A percentile compares a stretch with the other conserved stretches of the same genome.
These are phyloP conservation scores for Linnemannia schmuckeri DNA, from an alignment of 192 early-diverging fungal genomes.

Conservation along the genomic window DNA sequence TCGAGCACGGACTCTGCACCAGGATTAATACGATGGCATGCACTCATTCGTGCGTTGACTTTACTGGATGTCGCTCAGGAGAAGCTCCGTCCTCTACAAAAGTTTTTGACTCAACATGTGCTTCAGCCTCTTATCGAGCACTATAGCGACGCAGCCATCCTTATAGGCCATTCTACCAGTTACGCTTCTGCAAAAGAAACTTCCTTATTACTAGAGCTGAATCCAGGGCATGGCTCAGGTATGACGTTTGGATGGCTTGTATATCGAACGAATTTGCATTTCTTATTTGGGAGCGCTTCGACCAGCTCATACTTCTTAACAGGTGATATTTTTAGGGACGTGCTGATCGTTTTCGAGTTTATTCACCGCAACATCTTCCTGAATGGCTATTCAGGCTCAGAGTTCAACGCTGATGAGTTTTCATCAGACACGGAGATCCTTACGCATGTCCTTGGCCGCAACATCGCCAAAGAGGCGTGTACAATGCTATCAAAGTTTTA, in stretches of 20 bases:
- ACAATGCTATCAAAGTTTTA: slow-evolving; percentile 42
- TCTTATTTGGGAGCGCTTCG: background rate
- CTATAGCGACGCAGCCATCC: background rate
- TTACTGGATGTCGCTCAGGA: slow-evolving; percentile 33
- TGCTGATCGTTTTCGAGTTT: slow-evolving; percentile 25
- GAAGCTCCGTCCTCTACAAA: slow-evolving; percentile 39
- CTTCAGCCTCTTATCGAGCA: slow-evolving; percentile 38
- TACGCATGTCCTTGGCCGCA: slow-evolving; percentile 29
- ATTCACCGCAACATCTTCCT: slow-evolving; percentile 40
- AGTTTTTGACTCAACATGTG: slow-evolving; percentile 12
- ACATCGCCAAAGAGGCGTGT: slow-evolving; percentile 45
- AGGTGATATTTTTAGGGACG: slow-evolving; percentile 28
- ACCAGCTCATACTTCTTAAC: background rate
- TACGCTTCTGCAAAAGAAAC: slow-evolving; percentile 21
- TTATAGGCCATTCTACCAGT: background rate
- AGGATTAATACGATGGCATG: slow-evolving; percentile 43
- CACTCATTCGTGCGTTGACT: slow-evolving; percentile 24
- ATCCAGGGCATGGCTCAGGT: slow-evolving; percentile 1
- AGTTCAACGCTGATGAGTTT: slow-evolving; percentile 24
- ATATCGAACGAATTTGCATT: background rate
- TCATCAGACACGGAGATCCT: slow-evolving; percentile 41
- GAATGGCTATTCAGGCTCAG: slow-evolving; percentile 16
- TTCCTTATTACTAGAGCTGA: slow-evolving; percentile 8
- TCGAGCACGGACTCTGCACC: slow-evolving; percentile 19
- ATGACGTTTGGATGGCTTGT: background rate